Evolutionary conservation across 2,329 filamentous ascomycete species (phyloP).

Genomic region (Falciphora oryzae): DNA sequence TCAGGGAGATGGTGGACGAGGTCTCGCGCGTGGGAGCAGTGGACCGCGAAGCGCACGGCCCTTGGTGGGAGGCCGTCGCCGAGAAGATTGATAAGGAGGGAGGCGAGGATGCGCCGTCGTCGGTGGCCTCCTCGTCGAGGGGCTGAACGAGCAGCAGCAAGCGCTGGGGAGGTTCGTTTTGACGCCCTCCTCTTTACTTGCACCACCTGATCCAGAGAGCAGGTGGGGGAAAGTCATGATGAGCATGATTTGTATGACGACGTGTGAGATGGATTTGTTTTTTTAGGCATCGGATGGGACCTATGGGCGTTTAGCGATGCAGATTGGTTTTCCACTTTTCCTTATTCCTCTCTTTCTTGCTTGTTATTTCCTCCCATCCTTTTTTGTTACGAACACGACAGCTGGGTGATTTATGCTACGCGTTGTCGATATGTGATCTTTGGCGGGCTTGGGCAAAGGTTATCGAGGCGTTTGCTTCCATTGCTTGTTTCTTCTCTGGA

Average conservation of each 20-base stretch:
- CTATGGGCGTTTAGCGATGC: constrained; percentile 3
- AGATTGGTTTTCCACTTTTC: neutral
- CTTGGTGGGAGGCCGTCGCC: constrained; percentile 65
- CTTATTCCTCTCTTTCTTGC: neutral
- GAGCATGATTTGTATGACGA: neutral
- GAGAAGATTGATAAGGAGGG: constrained; percentile 44
- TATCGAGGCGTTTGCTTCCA: neutral
- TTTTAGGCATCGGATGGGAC: neutral
- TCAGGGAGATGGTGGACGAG: constrained; percentile 64
- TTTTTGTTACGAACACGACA: neutral
- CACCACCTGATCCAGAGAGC: neutral
- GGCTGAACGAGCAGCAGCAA: neutral
- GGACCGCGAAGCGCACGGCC: constrained; percentile 61
- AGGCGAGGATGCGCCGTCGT: neutral
- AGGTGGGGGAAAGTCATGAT: neutral
- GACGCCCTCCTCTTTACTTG: neutral
- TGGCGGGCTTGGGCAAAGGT: neutral
- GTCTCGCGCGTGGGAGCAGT: constrained; percentile 59
- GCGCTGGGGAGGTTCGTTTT: no score
- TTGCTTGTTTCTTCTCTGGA: neutral
- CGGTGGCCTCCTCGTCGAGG: constrained; percentile 18
- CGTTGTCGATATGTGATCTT: neutral
- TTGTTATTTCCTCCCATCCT: neutral
- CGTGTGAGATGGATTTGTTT: neutral
- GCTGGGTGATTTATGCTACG: neutral